Conservation (phyloP, 345 rosid genomes). For the Erysimum cheiranthoides region DNA sequence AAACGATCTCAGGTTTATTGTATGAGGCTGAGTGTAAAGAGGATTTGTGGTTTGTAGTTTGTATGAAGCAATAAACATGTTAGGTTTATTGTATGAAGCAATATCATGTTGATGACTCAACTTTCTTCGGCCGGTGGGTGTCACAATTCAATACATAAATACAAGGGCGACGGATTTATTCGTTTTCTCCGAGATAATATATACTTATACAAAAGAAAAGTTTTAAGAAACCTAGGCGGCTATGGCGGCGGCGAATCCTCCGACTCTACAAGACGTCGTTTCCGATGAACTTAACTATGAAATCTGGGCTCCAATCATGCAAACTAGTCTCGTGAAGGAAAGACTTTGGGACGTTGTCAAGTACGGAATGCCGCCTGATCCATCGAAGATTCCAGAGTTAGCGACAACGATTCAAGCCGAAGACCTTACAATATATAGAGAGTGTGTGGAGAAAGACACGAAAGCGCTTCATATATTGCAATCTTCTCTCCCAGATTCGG, state of each 20-base stretch:
- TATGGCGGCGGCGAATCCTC: background rate
- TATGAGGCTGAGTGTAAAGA: no score
- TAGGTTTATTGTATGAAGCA: no score
- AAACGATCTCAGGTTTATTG: no score
- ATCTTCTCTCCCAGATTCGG: constrained; percentile 8
- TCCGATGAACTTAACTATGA: constrained; percentile 2
- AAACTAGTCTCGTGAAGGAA: background rate
- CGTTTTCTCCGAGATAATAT: background rate
- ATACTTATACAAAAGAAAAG: background rate
- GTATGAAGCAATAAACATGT: no score
- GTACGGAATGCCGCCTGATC: constrained; percentile 13
- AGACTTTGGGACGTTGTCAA: constrained; percentile 30
- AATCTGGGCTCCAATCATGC: constrained; percentile 5
- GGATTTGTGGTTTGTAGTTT: no score
- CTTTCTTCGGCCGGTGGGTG: no score
- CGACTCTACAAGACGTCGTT: background rate
- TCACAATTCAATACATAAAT: no score
- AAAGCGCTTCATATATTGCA: constrained; percentile 10
- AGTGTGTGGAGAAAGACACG: constrained; percentile 3
- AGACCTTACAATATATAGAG: constrained; percentile 3
- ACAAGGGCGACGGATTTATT: no score
- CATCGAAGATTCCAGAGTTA: background rate
- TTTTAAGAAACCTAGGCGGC: background rate
- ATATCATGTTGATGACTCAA: no score
- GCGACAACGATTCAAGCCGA: background rate